Base-by-base conservation (phyloP, 225 moss, liverwort and hornwort genomes). In the Asterella californica region DNA sequence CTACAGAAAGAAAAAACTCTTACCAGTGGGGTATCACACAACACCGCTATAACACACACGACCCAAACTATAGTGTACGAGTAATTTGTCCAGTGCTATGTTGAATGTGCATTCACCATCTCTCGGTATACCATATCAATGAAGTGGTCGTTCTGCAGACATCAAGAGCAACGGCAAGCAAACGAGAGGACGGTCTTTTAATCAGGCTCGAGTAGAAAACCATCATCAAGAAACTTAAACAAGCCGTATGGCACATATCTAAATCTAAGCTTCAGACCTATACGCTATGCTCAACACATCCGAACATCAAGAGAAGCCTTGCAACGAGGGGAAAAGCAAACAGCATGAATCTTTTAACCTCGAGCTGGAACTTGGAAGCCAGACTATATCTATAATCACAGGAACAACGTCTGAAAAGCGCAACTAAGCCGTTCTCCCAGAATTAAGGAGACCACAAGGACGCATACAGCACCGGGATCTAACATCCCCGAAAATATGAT, bases 101-200 rank as follows among this genome's bases (percentile, higher is more conserved):
- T 87, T 60, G 82, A 85, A 86, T 94, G 96, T 75, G 96, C 79
- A 70, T 83, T 82, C 81, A 94, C 83, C 88, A 96, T 89, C 86
- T 96, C 96, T 71, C 90, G 92, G 74, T 91, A 94, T 64, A 96
- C 96, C 96, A 96, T 90, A 75, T 96, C 96, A 79, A 94, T 86
- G 87, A 96, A 96, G 46, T 79, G 88, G 75, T 96, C 96, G 76
- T 85, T 96, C 96, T 96, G 96, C 90, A 88, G 11, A 37, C 78
- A 22, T 18, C 36, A 59, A 34, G 34, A 62, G 60, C 60, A 38
- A 14, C 38, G 61, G 12, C n/a, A 70, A 48, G 53, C n/a, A 46
- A 78, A 36, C 9, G 27, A 64, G 10, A 30, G 30, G 24, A 25
- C 7, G 2, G 11, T 27, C 30, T 32, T 10, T 11, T 6, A 7